Conservation (phyloP, 2,329 filamentous ascomycete genomes). For the Fusarium albidum region DNA sequence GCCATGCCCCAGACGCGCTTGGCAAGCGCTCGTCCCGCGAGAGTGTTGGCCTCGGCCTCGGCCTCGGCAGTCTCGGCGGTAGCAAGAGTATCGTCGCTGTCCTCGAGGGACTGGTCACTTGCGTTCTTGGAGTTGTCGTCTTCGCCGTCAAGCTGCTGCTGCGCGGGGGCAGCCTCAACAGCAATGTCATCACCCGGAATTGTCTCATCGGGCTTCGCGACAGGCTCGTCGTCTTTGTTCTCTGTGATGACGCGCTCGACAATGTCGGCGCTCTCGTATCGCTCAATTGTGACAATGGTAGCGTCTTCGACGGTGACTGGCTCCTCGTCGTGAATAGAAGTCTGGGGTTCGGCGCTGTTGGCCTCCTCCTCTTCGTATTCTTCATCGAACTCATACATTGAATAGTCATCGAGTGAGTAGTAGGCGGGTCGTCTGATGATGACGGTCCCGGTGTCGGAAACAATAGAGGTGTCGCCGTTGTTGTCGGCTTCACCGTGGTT, state of each 20-base stretch:
- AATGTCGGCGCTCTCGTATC: too few relatives aligned
- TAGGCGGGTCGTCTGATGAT: background rate
- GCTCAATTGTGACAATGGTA: too few relatives aligned
- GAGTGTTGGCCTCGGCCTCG: background rate
- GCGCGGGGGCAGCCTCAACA: background rate
- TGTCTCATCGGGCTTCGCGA: background rate
- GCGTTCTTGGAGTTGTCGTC: background rate
- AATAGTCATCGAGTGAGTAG: background rate
- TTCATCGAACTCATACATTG: background rate
- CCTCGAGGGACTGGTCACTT: background rate
- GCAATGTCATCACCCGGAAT: background rate
- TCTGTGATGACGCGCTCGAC: background rate
- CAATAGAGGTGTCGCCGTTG: too few relatives aligned
- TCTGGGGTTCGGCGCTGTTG: too few relatives aligned
- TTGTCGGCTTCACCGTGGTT: background rate
- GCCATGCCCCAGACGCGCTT: conserved; percentile 2
- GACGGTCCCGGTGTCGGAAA: conserved; percentile 4
- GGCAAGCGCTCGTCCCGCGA: background rate
- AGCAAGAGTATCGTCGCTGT: too few relatives aligned
- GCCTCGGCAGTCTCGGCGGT: background rate
- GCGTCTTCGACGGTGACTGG: too few relatives aligned
- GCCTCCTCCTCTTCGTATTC: background rate
- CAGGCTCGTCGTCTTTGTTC: background rate
- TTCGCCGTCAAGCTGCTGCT: background rate
- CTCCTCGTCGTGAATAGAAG: too few relatives aligned